Evolutionary conservation across 257 asterid genomes (phyloP).

Genomic region (Solanum appendiculatum): DNA sequence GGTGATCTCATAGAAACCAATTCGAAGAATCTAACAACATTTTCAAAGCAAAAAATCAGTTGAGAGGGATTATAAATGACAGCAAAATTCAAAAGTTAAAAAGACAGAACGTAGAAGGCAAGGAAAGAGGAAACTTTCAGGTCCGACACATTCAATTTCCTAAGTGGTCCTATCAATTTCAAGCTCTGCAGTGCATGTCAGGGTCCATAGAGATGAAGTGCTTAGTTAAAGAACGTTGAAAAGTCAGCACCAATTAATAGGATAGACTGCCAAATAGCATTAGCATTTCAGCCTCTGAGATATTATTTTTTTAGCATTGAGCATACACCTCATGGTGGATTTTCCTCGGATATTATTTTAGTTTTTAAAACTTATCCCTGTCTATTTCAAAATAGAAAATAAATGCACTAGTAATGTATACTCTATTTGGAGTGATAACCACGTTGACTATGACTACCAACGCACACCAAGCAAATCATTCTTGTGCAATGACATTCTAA

Average conservation of each 20-base stretch:
- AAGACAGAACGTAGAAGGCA: neutral
- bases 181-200: neutral
- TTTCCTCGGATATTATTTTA: neutral
- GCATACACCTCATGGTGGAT: neutral
- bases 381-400: neutral
- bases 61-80: neutral
- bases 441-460: neutral
- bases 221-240: neutral
- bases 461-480: neutral
- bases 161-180: neutral
- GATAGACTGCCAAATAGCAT: neutral
- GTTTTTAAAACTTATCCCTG: neutral
- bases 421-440: neutral
- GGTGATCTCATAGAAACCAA: slow-evolving; percentile 83
- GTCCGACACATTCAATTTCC: neutral
- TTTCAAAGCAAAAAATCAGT: neutral
- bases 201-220: neutral
- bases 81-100: neutral
- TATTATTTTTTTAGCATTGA: neutral
- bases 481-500: neutral
- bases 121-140: neutral
- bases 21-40: slow-evolving; percentile 70
- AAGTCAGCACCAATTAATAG: neutral
- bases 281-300: neutral
- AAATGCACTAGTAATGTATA: neutral